Evolutionary conservation across 306 rosid genomes (phyloP).

Genomic region (Echinosophora koreensis): DNA sequence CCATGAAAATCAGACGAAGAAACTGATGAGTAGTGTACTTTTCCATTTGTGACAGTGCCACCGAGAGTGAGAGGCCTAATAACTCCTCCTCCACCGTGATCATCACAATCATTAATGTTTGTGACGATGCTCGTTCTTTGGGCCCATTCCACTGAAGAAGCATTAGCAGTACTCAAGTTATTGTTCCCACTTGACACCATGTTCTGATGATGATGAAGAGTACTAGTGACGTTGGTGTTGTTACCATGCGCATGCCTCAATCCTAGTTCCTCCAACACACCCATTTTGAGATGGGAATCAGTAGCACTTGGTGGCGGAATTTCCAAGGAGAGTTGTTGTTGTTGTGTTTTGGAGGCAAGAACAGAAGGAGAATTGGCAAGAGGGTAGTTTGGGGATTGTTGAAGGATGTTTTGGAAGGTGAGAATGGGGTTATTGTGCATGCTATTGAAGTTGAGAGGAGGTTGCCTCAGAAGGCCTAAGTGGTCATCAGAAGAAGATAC

Average conservation of each 20-base stretch:
- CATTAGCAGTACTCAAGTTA: slow-evolving; percentile 6
- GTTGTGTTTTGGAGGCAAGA: slow-evolving; percentile 38
- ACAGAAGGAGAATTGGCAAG: slow-evolving; percentile 35
- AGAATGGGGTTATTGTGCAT: slow-evolving; percentile 53
- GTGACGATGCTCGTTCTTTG: slow-evolving; percentile 39
- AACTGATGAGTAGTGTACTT: slow-evolving; percentile 54
- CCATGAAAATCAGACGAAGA: slow-evolving; percentile 63
- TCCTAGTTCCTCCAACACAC: slow-evolving; percentile 58
- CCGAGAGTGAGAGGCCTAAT: no score
- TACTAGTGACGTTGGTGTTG: slow-evolving; percentile 32
- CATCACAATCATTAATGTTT: no score
- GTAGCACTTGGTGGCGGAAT: slow-evolving; percentile 38
- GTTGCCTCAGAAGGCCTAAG: slow-evolving; percentile 36
- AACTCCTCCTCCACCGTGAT: no score
- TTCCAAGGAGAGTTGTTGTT: slow-evolving; percentile 40
- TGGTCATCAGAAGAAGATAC: background rate
- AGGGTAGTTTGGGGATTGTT: slow-evolving; percentile 53
- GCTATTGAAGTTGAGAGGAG: slow-evolving; percentile 48
- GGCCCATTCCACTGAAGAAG: slow-evolving; percentile 53
- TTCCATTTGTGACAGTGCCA: slow-evolving; percentile 37
- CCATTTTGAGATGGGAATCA: slow-evolving; percentile 49
- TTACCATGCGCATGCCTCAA: slow-evolving; percentile 48
- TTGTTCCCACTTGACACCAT: slow-evolving; percentile 42
- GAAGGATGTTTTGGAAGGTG: slow-evolving; percentile 57
- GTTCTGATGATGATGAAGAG: slow-evolving; percentile 48